Evolutionary conservation across 208 protist species (phyloP).

Genomic region (Trypanosomatidae sp.): DNA sequence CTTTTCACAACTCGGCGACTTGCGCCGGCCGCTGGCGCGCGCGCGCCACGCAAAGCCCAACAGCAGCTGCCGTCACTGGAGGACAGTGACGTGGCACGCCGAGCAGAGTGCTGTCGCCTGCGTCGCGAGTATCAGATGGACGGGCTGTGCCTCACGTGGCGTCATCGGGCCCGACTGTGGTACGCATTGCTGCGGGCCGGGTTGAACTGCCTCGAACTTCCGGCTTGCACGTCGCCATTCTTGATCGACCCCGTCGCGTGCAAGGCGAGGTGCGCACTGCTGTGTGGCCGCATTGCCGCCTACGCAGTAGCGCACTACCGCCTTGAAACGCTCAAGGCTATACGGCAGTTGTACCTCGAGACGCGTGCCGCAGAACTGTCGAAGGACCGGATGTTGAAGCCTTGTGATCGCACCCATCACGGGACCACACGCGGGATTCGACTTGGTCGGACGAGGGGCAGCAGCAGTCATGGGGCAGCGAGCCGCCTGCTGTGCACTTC

Average conservation of each 20-base stretch:
- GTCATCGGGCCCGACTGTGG: constrained; percentile 37
- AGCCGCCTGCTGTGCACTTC: not conserved
- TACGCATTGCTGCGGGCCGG: constrained; percentile 35
- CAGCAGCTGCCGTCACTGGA: not conserved
- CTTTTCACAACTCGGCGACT: constrained; percentile 26
- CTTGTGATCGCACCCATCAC: constrained; percentile 9
- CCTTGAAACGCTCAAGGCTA: constrained; percentile 40
- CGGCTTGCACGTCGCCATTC: constrained; percentile 48
- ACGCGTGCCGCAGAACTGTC: constrained; percentile 25
- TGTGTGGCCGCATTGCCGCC: constrained; percentile 57
- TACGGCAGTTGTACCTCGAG: constrained; percentile 29
- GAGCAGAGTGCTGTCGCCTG: constrained; percentile 15
- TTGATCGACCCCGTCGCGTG: constrained; percentile 54
- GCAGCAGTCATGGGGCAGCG: not conserved
- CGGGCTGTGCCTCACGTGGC: constrained; percentile 45
- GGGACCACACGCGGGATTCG: not conserved
- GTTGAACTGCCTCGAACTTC: constrained; percentile 17
- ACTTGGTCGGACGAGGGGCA: not conserved
- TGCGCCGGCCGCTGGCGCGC: not conserved
- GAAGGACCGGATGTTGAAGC: constrained; percentile 21
- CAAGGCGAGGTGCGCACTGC: constrained; percentile 49
- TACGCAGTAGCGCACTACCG: constrained; percentile 51
- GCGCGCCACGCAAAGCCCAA: not conserved
- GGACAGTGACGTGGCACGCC: constrained; percentile 14
- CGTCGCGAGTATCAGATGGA: constrained; percentile 33